Conservation (phyloP, 2,329 filamentous ascomycete species). For the Fusarium cyanostomum region DNA sequence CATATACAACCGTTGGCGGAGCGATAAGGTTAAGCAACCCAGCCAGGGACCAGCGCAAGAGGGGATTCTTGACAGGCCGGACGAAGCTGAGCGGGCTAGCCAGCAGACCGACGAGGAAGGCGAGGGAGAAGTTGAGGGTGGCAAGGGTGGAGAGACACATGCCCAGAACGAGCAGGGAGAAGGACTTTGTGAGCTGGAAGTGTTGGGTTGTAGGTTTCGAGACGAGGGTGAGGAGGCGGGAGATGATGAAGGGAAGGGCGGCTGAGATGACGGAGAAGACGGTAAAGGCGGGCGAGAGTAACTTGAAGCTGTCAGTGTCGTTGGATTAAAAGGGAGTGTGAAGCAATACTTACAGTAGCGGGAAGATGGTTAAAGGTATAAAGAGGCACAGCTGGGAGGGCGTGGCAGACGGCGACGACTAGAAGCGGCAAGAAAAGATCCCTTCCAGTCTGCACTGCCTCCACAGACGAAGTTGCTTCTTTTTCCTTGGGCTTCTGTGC, state of each 20-base stretch:
- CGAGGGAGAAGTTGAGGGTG: constrained; percentile 93
- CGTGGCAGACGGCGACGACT: constrained; percentile 77
- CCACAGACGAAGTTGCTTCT: constrained; percentile 43
- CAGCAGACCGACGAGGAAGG: constrained; percentile 83
- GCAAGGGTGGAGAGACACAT: constrained; percentile 92
- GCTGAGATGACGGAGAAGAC: constrained; percentile 65
- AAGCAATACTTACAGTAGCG: constrained; percentile 63
- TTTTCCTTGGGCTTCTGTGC: constrained; percentile 44
- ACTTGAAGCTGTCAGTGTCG: constrained; percentile 51
- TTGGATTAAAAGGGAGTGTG: not conserved
- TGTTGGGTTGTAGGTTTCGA: constrained; percentile 71
- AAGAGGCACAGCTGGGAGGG: constrained; percentile 81
- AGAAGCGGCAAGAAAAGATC: constrained; percentile 77
- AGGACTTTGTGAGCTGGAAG: constrained; percentile 82
- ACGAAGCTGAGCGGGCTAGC: constrained; percentile 83
- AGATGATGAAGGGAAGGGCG: constrained; percentile 66
- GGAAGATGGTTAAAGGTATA: constrained; percentile 85
- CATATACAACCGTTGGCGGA: constrained; percentile 66
- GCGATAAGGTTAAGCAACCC: constrained; percentile 67
- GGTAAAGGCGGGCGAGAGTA: constrained; percentile 67
- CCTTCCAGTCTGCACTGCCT: constrained; percentile 58
- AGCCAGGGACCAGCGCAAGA: constrained; percentile 54
- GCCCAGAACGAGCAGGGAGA: constrained; percentile 91
- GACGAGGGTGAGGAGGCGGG: constrained; percentile 61
- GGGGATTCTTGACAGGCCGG: constrained; percentile 55